These are phyloP conservation scores for Penicillium silybi DNA, from an alignment of 495 filamentous ascomycete genomes.

Conservation along the genomic window DNA sequence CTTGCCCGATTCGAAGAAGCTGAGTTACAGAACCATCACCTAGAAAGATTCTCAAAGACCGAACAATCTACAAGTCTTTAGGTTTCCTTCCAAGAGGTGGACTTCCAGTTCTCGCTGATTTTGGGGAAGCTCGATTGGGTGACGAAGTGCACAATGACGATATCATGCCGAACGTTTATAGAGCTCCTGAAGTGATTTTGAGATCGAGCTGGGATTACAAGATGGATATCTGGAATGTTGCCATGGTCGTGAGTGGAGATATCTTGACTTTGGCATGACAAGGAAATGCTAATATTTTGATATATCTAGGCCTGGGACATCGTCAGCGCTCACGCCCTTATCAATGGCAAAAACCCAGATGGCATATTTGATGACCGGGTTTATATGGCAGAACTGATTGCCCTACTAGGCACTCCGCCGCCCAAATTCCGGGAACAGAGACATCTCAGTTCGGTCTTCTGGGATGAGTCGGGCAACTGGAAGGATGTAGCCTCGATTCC, in stretches of 20 bases:
- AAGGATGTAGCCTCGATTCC: slow-evolving; percentile 18
- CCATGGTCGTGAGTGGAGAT: slow-evolving; percentile 36
- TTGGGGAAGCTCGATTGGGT: slow-evolving; percentile 28
- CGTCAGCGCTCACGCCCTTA: slow-evolving; percentile 5
- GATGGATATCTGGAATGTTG: slow-evolving; percentile 43
- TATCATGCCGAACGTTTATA: slow-evolving; percentile 35
- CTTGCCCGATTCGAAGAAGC: slow-evolving; percentile 16
- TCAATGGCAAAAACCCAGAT: slow-evolving; percentile 4
- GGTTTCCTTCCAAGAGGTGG: slow-evolving; percentile 6
- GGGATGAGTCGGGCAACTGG: slow-evolving; percentile 23
- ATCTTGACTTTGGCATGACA: not conserved
- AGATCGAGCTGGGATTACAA: slow-evolving; percentile 34
- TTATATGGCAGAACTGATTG: slow-evolving; percentile 39
- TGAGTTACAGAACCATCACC: slow-evolving; percentile 7
- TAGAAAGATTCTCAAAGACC: slow-evolving; percentile 20
- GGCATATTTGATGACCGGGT: slow-evolving; percentile 19
- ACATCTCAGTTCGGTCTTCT: slow-evolving; percentile 15
- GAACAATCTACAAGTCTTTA: slow-evolving; percentile 15
- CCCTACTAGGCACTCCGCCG: slow-evolving; percentile 39
- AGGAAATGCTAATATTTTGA: slow-evolving; percentile 1
- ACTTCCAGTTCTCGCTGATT: slow-evolving; percentile 13
- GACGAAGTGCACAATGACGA: slow-evolving; percentile 24
- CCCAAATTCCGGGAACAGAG: slow-evolving; percentile 25
- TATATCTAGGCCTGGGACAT: slow-evolving; percentile 38
- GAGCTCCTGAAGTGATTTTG: slow-evolving; percentile 40